Base-by-base conservation (phyloP, 495 filamentous ascomycete genomes). In the Aspergillus nanangensis region DNA sequence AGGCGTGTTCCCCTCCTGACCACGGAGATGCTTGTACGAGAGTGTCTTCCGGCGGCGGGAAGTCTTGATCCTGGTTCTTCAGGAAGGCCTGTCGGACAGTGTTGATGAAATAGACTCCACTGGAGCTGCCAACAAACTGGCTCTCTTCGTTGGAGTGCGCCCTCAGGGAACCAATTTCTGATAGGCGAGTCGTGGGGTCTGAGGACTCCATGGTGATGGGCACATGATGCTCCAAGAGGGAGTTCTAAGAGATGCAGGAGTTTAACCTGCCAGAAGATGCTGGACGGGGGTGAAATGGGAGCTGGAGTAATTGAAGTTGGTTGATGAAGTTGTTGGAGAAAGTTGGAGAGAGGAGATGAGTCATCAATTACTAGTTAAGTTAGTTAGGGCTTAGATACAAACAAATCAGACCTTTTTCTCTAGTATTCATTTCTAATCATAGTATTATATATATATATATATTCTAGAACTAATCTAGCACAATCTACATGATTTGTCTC, bases 31-130 rank as follows among this genome's bases (percentile, higher is more conserved):
- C 32, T n/a, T 32, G 21, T 39, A 71, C 57, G 4, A 71, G 47
- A 0, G 63, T 70, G 15, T 69, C 62, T 44, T 71, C 68, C 10
- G 68, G 58, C 4, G 50, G 53, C 3, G 68, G 68, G n/a, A 70
- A 68, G 11, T 57, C 57, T 21, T 52, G 48, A n/a, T 44, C 56
- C 15, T 59, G 36, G 13, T 48, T 59, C 15, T 55, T 50, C 9
- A 59, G 61, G 40, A 71, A 71, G 24, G 68, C 68, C 33, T 60
- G 61, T 24, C 62, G 66, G 33, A 71, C 68, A 1, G 68, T 71
- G 20, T 71, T 68, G 50, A 71, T 56, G 49, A 71, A 71, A 46
- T 63, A 71, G 34, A 69, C 66, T 23, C 68, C 66, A 22, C 68
- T 71, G 15, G 66, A 69, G 34, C 64, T 68, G 35, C 68, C 66